Percentiles rank a stretch among this genome's conserved stretches.
These are phyloP conservation scores for Chaetomiaceae sp. DNA, from an alignment of 2,329 filamentous ascomycete species.

Conservation along the genomic window DNA sequence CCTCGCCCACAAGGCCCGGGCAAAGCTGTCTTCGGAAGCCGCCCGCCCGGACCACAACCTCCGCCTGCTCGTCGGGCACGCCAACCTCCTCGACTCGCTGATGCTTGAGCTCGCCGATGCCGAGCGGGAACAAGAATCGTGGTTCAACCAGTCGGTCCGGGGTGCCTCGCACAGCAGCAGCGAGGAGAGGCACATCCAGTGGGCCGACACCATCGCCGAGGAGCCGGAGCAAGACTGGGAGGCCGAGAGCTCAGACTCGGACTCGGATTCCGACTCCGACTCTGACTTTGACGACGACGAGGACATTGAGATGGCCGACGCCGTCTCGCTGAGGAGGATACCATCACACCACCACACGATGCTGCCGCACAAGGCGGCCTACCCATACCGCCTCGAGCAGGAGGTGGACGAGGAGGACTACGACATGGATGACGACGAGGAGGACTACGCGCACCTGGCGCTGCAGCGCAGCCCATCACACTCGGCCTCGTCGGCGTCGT, in stretches of 20 bases:
- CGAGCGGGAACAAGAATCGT: constrained; percentile 90
- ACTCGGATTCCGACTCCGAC: constrained; percentile 42
- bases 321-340: constrained; percentile 44
- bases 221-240: constrained; percentile 68
- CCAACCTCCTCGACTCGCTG: constrained; percentile 93
- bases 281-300: constrained; percentile 52
- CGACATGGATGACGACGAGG: constrained; percentile 51
- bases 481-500: constrained; percentile 56
- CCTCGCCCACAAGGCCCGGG: constrained; percentile 91
- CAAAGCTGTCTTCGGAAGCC: constrained; percentile 93
- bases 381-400: constrained; percentile 31
- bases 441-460: constrained; percentile 61
- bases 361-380: constrained; percentile 27
- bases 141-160: constrained; percentile 95
- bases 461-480: constrained; percentile 67
- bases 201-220: constrained; percentile 75
- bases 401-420: constrained; percentile 3
- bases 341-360: constrained; percentile 36
- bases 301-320: constrained; percentile 53
- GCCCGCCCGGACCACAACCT: constrained; percentile 89
- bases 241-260: constrained; percentile 59
- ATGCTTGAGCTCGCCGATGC: constrained; percentile 88
- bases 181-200: constrained; percentile 75
- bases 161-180: constrained; percentile 54
- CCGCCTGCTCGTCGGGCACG: constrained; percentile 90